Evolutionary conservation across 257 asterid species (phyloP).

Genomic region (Cinchona pubescens): DNA sequence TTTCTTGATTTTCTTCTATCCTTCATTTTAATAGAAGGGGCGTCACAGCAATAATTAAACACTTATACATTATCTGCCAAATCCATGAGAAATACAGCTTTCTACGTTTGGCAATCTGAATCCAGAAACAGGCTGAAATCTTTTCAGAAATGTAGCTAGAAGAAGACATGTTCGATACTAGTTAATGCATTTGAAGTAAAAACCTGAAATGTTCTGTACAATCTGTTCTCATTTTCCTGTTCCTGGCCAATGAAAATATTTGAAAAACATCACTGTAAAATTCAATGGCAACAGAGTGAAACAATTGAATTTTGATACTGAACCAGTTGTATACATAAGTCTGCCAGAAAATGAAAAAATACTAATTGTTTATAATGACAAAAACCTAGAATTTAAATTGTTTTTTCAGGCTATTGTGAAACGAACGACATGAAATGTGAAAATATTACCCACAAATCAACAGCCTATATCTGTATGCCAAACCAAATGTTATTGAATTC

Average conservation of each 20-base stretch:
- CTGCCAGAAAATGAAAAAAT: neutral
- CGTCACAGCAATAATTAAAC: neutral
- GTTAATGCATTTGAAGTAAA: neutral
- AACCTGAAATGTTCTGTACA: neutral
- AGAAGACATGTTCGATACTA: neutral
- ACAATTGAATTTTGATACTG: neutral
- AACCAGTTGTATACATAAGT: no score
- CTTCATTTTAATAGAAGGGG: neutral
- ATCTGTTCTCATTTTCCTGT: neutral
- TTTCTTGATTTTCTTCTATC: neutral
- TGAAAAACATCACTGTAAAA: neutral
- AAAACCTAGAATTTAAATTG: neutral
- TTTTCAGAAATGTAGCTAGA: neutral
- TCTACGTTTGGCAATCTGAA: neutral
- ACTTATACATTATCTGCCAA: neutral
- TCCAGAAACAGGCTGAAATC: neutral
- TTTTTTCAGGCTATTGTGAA: neutral
- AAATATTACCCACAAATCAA: neutral
- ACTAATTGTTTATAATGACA: neutral
- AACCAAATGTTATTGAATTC: neutral
- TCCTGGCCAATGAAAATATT: constrained; percentile 4
- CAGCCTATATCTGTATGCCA: neutral
- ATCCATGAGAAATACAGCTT: neutral
- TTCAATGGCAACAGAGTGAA: neutral
- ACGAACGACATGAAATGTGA: neutral